Conservation (phyloP, 2,329 filamentous ascomycete genomes). For the Orbilia ellipsospora region DNA sequence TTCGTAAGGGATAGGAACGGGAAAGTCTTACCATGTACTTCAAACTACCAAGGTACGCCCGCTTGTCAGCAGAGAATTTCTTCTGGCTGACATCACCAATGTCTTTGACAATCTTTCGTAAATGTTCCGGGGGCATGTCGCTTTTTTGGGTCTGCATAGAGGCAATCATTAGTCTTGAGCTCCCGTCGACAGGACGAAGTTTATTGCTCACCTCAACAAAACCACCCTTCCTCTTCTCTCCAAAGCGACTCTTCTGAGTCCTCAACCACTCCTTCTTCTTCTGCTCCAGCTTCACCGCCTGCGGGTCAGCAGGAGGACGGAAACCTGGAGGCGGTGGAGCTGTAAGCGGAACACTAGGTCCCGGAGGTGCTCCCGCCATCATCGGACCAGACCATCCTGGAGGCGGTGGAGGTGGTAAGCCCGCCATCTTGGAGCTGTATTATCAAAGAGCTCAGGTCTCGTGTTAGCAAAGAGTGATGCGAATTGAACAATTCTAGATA, state of each 20-base stretch:
- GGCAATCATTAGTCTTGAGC: constrained; percentile 10
- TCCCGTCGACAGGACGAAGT: background rate
- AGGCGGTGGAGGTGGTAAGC: constrained; percentile 72
- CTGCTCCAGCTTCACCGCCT: constrained; percentile 92
- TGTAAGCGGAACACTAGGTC: constrained; percentile 62
- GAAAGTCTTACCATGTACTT: constrained; percentile 81
- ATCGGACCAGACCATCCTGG: constrained; percentile 71
- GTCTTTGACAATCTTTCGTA: constrained; percentile 97
- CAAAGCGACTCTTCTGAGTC: constrained; percentile 88
- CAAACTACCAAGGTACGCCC: constrained; percentile 93
- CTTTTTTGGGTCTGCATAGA: constrained; percentile 80
- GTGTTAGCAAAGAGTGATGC: constrained; percentile 41
- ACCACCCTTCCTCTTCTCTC: constrained; percentile 94
- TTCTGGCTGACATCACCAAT: constrained; percentile 99
- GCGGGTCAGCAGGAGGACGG: constrained; percentile 80
- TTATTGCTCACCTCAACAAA: constrained; percentile 75
- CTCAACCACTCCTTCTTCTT: constrained; percentile 99
- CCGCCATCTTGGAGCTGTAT: constrained; percentile 54
- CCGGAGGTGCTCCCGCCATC: constrained; percentile 64
- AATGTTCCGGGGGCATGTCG: constrained; percentile 97
- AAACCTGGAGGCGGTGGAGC: constrained; percentile 87
- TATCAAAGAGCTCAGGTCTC: constrained; percentile 22
- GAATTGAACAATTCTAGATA: constrained; percentile 1
- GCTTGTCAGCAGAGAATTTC: constrained; percentile 98
- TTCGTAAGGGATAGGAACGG: constrained; percentile 9